phyloP scores from a whole-genome alignment of 371 early-diverging fungal genomes.

The Paraphysoderma sedebokerense region DNA sequence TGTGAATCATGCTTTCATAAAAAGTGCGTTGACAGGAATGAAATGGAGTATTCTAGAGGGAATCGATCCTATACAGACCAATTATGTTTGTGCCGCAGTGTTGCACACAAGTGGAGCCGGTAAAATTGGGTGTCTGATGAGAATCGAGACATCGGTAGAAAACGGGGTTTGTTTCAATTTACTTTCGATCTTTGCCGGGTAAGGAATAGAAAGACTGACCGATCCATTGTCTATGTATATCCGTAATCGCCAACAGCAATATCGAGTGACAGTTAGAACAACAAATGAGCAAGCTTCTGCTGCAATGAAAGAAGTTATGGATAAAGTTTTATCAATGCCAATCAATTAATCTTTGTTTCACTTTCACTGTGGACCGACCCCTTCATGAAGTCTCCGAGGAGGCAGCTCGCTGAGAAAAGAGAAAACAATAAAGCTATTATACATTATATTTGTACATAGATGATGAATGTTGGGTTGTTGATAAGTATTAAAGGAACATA shows the following conservation, averaged over 20 bases:
- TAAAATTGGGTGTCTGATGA: slow-evolving; percentile 76
- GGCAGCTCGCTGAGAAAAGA: too few relatives aligned
- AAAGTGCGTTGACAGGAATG: slow-evolving; percentile 37
- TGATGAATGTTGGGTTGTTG: too few relatives aligned
- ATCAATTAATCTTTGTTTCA: too few relatives aligned
- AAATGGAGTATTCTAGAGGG: slow-evolving; percentile 52
- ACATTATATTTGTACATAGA: too few relatives aligned
- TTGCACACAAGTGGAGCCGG: slow-evolving; percentile 52
- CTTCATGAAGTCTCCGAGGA: too few relatives aligned
- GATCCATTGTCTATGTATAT: not conserved
- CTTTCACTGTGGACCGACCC: too few relatives aligned
- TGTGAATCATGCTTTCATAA: slow-evolving; percentile 4
- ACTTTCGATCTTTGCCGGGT: not conserved
- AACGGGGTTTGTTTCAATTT: slow-evolving; percentile 47
- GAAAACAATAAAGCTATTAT: too few relatives aligned
- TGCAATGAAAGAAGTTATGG: too few relatives aligned
- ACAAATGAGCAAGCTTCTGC: too few relatives aligned
- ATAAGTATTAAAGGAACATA: too few relatives aligned
- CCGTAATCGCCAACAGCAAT: slow-evolving; percentile 42
- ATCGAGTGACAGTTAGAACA: slow-evolving; percentile 71
- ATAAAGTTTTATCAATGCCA: too few relatives aligned
- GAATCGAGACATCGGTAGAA: slow-evolving; percentile 74
- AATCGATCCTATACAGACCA: slow-evolving; percentile 76
- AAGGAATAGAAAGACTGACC: not conserved
- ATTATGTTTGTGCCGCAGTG: slow-evolving; percentile 77